Evolutionary conservation across 2,329 filamentous ascomycete species (phyloP), one percentile per base, ranked within the genome.

Genomic region (Teratosphaeriaceae sp.): DNA sequence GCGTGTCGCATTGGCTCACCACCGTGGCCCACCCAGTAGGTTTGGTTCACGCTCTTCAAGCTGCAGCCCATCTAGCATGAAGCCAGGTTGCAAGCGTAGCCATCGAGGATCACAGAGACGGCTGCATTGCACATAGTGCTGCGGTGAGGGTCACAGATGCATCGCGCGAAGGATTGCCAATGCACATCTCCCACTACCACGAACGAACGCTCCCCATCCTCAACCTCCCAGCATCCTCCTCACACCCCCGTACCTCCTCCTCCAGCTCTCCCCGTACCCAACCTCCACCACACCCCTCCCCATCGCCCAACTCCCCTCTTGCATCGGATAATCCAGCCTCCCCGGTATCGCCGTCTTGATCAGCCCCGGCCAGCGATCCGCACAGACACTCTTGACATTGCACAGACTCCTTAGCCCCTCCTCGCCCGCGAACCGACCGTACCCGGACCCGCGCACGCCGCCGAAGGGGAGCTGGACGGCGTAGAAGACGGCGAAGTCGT

Each of bases 391-490:
- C 71, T 98, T 98, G 51, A 81, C 65, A 65, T 97, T 96, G 65
- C 88, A 95, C 42, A 98, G 61, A 3, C 82, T 82, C 26, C 87
- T 75, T 18, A 98, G 67, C 0, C 92, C 92, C 63, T 98, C 92
- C 52, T 85, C 82, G 19, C 88, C 92, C 0, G 88, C 90, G 66
- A 98, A 98, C 2, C 90, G 76, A 1, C 92, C 92, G 63, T 97
- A 97, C 0, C 71, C 92, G 19, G 85, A 94, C 1, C 88, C 90
- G 45, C 79, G 80, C n/a, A 86, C 80, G 42, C 89, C 92, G 27
- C 92, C 92, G 65, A 98, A 98, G 0, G 92, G 92, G 29, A 98
- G 69, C 66, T 95, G 88, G 6, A 94, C 89, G 40, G 90, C 88
- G 61, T 98, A 98, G 65, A 82, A 96, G 21, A 81, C 84, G 16